These are phyloP conservation scores for Sordaria brevicollis DNA, from an alignment of 495 filamentous ascomycete genomes.

Conservation along the genomic window DNA sequence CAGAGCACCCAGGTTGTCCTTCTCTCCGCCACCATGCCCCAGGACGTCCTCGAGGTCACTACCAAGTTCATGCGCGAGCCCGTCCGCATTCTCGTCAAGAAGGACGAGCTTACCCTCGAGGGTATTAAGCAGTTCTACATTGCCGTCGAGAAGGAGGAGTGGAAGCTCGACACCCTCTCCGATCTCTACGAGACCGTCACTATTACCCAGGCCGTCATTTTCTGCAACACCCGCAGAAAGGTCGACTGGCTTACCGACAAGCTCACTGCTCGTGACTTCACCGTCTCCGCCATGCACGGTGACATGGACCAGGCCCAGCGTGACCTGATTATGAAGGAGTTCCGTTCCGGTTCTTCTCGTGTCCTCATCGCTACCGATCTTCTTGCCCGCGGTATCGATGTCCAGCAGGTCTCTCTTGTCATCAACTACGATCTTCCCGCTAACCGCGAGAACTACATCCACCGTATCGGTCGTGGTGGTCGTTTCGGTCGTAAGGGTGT, in stretches of 20 bases:
- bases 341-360: slow-evolving; percentile 88
- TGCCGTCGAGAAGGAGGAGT: slow-evolving; percentile 98
- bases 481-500: slow-evolving; percentile 98
- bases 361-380: slow-evolving; percentile 98
- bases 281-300: slow-evolving; percentile 96
- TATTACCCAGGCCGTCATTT: slow-evolving; percentile 98
- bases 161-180: slow-evolving; percentile 99
- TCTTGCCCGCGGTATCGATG: slow-evolving; percentile 96
- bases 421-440: slow-evolving; percentile 98
- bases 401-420: slow-evolving; percentile 97
- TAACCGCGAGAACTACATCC: slow-evolving; percentile 99
- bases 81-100: slow-evolving; percentile 97
- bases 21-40: slow-evolving; percentile 90
- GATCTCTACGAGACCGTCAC: slow-evolving; percentile 99
- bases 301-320: slow-evolving; percentile 98
- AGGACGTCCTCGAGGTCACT: slow-evolving; percentile 98
- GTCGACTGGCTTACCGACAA: slow-evolving; percentile 99
- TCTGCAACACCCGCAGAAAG: slow-evolving; percentile 99
- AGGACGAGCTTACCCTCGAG: slow-evolving; percentile 96
- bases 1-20: slow-evolving; percentile 96
- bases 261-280: slow-evolving; percentile 96
- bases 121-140: slow-evolving; percentile 99
- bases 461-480: slow-evolving; percentile 91
- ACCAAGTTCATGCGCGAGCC: slow-evolving; percentile 99
- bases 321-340: slow-evolving; percentile 98